These are phyloP conservation scores for Penicillium thymicola DNA, from an alignment of 2,329 filamentous ascomycete species.

Conservation along the genomic window DNA sequence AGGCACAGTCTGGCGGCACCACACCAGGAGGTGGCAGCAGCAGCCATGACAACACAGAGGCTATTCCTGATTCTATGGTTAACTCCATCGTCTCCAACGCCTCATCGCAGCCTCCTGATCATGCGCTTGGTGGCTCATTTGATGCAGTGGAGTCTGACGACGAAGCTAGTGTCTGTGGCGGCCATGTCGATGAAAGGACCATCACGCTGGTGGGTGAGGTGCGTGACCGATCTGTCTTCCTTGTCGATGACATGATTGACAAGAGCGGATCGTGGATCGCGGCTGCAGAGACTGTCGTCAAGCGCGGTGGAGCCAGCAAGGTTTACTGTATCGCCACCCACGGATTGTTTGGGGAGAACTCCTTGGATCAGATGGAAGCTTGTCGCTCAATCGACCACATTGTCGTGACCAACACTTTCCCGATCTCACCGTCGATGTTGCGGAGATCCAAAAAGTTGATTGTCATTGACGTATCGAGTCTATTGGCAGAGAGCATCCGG, in stretches of 20 bases:
- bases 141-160: constrained; percentile 90
- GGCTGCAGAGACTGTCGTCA: constrained; percentile 92
- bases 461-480: constrained; percentile 80
- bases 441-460: constrained; percentile 76
- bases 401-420: constrained; percentile 96
- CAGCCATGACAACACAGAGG: constrained; percentile 48
- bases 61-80: constrained; percentile 78
- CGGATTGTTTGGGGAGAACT: constrained; percentile 86
- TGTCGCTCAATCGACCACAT: constrained; percentile 94
- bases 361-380: constrained; percentile 81
- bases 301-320: constrained; percentile 83
- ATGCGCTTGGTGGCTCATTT: constrained; percentile 76
- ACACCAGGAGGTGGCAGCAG: constrained; percentile 48
- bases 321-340: constrained; percentile 98
- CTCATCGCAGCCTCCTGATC: constrained; percentile 66
- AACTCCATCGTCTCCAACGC: constrained; percentile 76
- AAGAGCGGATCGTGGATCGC: constrained; percentile 96
- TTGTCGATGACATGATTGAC: constrained; percentile 99
- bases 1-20: constrained; percentile 55
- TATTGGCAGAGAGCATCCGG: constrained; percentile 88
- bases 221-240: constrained; percentile 79
- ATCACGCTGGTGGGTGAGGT: constrained; percentile 98
- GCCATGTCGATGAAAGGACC: constrained; percentile 82
- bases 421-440: constrained; percentile 72
- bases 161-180: constrained; percentile 50